A percentile compares a stretch with the other conserved stretches of the same genome.
phyloP scores from a whole-genome alignment of 306 rosid species.

The Boehmeria nivea region DNA sequence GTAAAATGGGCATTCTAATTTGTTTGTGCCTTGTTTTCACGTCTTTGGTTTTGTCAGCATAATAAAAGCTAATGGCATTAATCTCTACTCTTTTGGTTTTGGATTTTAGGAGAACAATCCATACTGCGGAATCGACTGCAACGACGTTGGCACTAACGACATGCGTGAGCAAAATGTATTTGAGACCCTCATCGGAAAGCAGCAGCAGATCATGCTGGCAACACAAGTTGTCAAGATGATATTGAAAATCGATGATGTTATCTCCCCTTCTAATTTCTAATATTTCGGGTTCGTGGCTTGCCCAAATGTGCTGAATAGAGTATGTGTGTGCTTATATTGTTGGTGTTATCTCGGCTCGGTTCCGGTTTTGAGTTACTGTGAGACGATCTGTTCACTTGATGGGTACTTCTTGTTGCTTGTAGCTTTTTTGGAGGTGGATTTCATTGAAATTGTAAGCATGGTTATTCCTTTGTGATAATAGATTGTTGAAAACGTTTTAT shows the following conservation, averaged over 20 bases:
- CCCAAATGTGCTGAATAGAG: slow-evolving; percentile 7
- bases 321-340: not conserved
- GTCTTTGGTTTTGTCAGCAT: not conserved
- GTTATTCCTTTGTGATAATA: slow-evolving; percentile 11
- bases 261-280: slow-evolving; percentile 64
- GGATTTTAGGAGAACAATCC: slow-evolving; percentile 67
- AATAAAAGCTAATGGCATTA: not conserved
- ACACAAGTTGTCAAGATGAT: slow-evolving; percentile 99
- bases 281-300: slow-evolving; percentile 5
- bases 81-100: slow-evolving; percentile 9
- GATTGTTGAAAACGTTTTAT: slow-evolving; percentile 8
- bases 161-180: slow-evolving; percentile 89
- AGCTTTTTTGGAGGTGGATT: slow-evolving; percentile 31
- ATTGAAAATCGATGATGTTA: slow-evolving; percentile 90
- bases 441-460: slow-evolving; percentile 24
- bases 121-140: slow-evolving; percentile 82
- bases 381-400: slow-evolving; percentile 17
- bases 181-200: slow-evolving; percentile 91
- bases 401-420: slow-evolving; percentile 25
- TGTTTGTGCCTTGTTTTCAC: not conserved
- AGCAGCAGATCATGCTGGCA: slow-evolving; percentile 86
- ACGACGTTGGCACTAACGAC: slow-evolving; percentile 84
- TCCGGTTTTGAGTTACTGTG: slow-evolving; percentile 17
- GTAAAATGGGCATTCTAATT: slow-evolving; percentile 25
- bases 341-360: slow-evolving; percentile 16